Conservation (phyloP, 192 early-diverging fungal species). For the Umbelopsis ramanniana region DNA sequence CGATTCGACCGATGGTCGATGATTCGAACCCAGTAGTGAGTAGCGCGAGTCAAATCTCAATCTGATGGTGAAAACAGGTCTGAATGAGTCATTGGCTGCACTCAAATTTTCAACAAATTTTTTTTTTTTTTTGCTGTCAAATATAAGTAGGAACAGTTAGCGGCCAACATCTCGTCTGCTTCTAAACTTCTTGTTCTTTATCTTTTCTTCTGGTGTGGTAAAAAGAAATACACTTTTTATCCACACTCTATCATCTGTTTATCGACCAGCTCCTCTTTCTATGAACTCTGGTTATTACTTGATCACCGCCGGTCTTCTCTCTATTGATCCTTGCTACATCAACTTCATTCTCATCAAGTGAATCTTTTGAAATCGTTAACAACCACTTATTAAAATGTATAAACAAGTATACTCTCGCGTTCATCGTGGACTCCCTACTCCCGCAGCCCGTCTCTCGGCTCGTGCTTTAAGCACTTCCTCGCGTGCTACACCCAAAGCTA, state of each 20-base stretch:
- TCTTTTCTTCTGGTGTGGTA: constrained; percentile 15
- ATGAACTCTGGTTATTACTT: constrained; percentile 42
- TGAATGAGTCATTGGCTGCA: too few species aligned
- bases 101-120: too few species aligned
- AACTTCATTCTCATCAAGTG: constrained; percentile 44
- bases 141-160: background rate
- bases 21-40: too few species aligned
- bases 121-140: background rate
- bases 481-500: constrained; percentile 11
- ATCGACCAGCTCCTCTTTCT: constrained; percentile 21
- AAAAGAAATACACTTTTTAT: constrained; percentile 4
- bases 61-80: too few species aligned
- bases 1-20: too few species aligned
- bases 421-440: constrained; percentile 2
- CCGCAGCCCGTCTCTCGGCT: constrained; percentile 6
- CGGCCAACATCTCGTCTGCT: background rate
- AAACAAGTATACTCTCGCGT: constrained; percentile 19
- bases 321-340: constrained; percentile 42
- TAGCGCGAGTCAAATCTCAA: too few species aligned
- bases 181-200: background rate
- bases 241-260: constrained; percentile 5
- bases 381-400: constrained; percentile 17
- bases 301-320: constrained; percentile 40
- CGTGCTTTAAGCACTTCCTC: constrained; percentile 21
- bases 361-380: constrained; percentile 10